Conservation (phyloP, 2,329 filamentous ascomycete species). For the Pyrenophora graminea region DNA sequence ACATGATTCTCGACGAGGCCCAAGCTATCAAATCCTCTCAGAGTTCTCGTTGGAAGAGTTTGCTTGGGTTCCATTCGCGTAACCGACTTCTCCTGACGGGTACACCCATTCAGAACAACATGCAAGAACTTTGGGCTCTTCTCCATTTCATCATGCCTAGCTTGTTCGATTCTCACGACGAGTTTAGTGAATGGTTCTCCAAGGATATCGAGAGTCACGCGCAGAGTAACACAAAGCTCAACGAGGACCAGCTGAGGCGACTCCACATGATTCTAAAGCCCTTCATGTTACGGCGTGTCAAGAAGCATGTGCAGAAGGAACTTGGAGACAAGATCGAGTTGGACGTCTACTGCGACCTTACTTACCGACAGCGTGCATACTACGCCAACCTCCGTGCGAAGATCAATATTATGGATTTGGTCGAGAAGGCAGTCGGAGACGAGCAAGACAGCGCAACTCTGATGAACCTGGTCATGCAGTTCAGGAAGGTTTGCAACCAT, state of each 20-base stretch:
- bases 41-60: constrained; percentile 94
- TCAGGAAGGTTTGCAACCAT: constrained; percentile 98
- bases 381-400: constrained; percentile 93
- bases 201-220: constrained; percentile 98
- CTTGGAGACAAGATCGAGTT: constrained; percentile 98
- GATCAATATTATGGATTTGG: constrained; percentile 97
- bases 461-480: constrained; percentile 99
- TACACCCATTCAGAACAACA: constrained; percentile 99
- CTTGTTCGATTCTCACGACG: constrained; percentile 90
- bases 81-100: constrained; percentile 92
- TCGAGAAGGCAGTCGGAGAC: constrained; percentile 94
- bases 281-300: constrained; percentile 99
- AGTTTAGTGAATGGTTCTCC: constrained; percentile 92
- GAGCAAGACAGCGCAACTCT: constrained; percentile 93
- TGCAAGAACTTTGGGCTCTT: constrained; percentile 98
- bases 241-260: constrained; percentile 95
- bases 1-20: constrained; percentile 99
- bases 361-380: constrained; percentile 91
- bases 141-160: constrained; percentile 99
- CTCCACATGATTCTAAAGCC: constrained; percentile 99
- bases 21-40: constrained; percentile 98
- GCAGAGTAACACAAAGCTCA: constrained; percentile 98
- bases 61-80: constrained; percentile 91
- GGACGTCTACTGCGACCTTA: constrained; percentile 95
- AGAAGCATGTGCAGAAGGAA: constrained; percentile 99